These are phyloP conservation scores for Rhizomucor miehei DNA, from an alignment of 371 early-diverging fungal genomes.

Conservation along the genomic window DNA sequence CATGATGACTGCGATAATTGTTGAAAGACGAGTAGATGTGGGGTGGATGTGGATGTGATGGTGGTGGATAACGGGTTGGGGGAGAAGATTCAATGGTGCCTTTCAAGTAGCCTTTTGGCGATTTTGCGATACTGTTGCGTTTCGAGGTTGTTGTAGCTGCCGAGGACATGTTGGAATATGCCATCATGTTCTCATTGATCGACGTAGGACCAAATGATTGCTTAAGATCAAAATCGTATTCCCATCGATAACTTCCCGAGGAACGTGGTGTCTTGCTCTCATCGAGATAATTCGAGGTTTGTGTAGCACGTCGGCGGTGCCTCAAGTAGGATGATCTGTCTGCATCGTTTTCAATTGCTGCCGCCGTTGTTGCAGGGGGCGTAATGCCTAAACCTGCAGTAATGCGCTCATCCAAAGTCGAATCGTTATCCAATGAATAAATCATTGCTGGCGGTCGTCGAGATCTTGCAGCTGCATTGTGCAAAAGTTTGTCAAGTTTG, in stretches of 20 bases:
- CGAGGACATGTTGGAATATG: slow-evolving; percentile 2
- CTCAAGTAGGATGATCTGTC: slow-evolving; percentile 2
- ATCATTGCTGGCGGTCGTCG: slow-evolving; percentile 8
- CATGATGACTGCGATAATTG: neutral
- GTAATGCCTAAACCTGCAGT: slow-evolving; percentile 38
- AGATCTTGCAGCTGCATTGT: slow-evolving; percentile 11
- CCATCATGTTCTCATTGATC: slow-evolving; percentile 18
- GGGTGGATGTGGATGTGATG: neutral
- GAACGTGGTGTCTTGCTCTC: slow-evolving; percentile 10
- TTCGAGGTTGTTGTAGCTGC: neutral
- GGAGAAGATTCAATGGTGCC: slow-evolving; percentile 1
- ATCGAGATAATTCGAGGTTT: neutral
- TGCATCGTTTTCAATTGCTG: neutral
- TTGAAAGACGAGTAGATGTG: slow-evolving; percentile 10
- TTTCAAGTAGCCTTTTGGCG: neutral
- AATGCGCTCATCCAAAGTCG: slow-evolving; percentile 29
- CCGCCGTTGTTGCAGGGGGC: neutral
- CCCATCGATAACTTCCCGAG: slow-evolving; percentile 9
- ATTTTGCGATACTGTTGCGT: slow-evolving; percentile 15
- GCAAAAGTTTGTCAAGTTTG: slow-evolving; percentile 32
- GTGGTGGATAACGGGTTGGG: slow-evolving; percentile 1
- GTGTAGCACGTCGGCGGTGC: neutral
- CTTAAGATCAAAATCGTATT: slow-evolving; percentile 12
- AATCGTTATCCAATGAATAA: slow-evolving; percentile 8
- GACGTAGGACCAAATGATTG: neutral